phyloP scores from a whole-genome alignment of 108 stramenopile species.

The Discostella pseudostelligera region DNA sequence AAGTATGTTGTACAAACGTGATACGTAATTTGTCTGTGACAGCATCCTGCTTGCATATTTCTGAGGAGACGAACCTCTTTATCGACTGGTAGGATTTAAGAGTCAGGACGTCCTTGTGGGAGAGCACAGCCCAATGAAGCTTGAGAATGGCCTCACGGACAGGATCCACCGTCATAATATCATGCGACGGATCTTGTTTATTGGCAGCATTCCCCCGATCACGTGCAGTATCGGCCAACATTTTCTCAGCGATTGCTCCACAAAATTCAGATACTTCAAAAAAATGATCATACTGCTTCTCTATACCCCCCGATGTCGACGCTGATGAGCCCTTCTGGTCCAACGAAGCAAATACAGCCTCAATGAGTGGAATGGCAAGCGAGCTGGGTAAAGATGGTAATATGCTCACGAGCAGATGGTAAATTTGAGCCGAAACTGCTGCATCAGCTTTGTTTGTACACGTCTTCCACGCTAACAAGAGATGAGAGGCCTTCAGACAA shows the following conservation, averaged over 20 bases:
- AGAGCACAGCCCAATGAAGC: conserved; percentile 79
- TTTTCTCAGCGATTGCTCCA: conserved; percentile 59
- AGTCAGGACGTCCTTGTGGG: conserved; percentile 71
- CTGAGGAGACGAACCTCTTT: conserved; percentile 64
- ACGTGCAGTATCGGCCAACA: conserved; percentile 19
- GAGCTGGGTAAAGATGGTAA: conserved; percentile 66
- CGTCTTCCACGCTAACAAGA: conserved; percentile 84
- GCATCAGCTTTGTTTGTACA: conserved; percentile 76
- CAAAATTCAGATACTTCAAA: conserved; percentile 83
- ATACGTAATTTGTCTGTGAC: conserved; percentile 46
- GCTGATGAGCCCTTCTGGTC: not conserved
- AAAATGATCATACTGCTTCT: conserved; percentile 54
- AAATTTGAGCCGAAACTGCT: conserved; percentile 79
- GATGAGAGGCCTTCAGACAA: conserved; percentile 74
- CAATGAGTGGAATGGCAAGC: conserved; percentile 77
- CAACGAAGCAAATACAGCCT: conserved; percentile 60
- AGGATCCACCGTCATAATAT: conserved; percentile 6
- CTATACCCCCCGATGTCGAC: conserved; percentile 16
- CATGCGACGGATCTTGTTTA: conserved; percentile 26
- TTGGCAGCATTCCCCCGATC: conserved; percentile 17
- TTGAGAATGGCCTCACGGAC: conserved; percentile 74
- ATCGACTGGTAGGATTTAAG: conserved; percentile 74
- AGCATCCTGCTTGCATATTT: conserved; percentile 53
- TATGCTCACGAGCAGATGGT: conserved; percentile 79
- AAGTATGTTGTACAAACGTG: conserved; percentile 59